A percentile compares a stretch with the other conserved stretches of the same genome.
Evolutionary conservation across 208 protist species (phyloP).

Genomic region (Zelonia costaricensis): DNA sequence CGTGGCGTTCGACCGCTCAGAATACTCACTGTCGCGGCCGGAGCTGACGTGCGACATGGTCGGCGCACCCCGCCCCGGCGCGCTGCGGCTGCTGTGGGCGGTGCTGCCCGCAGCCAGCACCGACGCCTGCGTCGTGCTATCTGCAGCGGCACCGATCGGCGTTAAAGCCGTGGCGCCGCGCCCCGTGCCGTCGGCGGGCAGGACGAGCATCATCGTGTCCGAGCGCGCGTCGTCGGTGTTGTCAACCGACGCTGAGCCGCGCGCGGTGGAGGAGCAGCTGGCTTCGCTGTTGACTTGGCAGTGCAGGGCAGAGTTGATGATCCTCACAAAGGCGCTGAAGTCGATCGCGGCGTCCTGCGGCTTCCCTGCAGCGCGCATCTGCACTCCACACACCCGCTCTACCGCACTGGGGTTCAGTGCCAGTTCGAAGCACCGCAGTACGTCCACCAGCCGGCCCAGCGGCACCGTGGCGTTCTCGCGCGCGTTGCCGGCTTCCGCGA

Average conservation of each 20-base stretch:
- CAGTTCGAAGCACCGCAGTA: constrained; percentile 19
- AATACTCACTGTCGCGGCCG: not conserved
- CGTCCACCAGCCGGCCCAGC: constrained; percentile 11
- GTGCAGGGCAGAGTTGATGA: constrained; percentile 16
- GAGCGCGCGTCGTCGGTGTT: not conserved
- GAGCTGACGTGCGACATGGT: not conserved
- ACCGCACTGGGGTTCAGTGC: constrained; percentile 13
- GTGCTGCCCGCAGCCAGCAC: not conserved
- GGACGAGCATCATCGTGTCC: not conserved
- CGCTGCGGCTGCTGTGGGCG: constrained; percentile 10
- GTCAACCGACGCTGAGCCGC: not conserved
- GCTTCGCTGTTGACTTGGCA: not conserved
- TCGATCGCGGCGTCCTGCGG: constrained; percentile 5
- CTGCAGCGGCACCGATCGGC: not conserved
- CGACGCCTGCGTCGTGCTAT: not conserved
- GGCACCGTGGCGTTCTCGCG: not conserved
- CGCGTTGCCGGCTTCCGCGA: not conserved
- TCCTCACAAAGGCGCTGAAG: constrained; percentile 14
- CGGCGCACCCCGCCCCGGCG: not conserved
- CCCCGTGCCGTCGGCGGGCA: not conserved
- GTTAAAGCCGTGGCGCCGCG: not conserved
- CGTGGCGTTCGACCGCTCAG: not conserved
- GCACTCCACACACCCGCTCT: constrained; percentile 15
- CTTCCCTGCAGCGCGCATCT: not conserved
- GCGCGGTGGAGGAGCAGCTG: constrained; percentile 1